These are phyloP conservation scores for Exidia glandulosa DNA, from an alignment of 768 basidiomycete genomes.

Conservation along the genomic window DNA sequence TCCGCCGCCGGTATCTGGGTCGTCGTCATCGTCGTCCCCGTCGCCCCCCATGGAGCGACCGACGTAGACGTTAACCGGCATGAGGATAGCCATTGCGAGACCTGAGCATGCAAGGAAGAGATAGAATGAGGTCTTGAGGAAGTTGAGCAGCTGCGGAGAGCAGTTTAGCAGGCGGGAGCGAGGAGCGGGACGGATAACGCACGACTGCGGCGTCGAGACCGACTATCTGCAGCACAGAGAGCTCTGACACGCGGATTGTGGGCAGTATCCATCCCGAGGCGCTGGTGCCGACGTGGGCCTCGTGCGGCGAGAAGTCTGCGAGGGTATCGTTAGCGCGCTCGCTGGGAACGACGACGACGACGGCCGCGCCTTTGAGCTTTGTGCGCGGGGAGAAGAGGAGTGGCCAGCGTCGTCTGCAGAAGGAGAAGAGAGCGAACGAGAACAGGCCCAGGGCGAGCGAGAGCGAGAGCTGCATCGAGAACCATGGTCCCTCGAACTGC, in stretches of 20 bases:
- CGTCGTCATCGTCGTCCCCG: constrained; percentile 21
- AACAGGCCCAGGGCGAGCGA: constrained; percentile 65
- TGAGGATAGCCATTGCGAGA: constrained; percentile 73
- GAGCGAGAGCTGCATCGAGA: constrained; percentile 78
- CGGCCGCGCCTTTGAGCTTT: constrained; percentile 73
- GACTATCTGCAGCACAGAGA: constrained; percentile 89
- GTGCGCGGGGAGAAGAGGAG: constrained; percentile 87
- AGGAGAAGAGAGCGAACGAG: constrained; percentile 83
- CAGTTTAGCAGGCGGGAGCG: not conserved
- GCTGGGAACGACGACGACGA: not conserved
- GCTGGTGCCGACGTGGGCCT: constrained; percentile 74
- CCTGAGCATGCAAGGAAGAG: constrained; percentile 80
- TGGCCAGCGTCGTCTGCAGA: constrained; percentile 79
- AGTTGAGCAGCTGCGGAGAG: constrained; percentile 66
- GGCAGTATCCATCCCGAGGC: constrained; percentile 97
- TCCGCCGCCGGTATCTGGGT: constrained; percentile 17
- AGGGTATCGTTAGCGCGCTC: not conserved
- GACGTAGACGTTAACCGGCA: constrained; percentile 92
- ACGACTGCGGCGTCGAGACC: constrained; percentile 95
- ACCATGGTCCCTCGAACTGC: constrained; percentile 90
- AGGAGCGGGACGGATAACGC: constrained; percentile 20
- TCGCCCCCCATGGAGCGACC: constrained; percentile 40
- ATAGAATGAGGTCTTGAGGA: constrained; percentile 91
- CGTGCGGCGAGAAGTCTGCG: constrained; percentile 84
- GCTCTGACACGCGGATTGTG: constrained; percentile 82